Evolutionary conservation across 208 protist species (phyloP).

Genomic region (Crithidia sp.): DNA sequence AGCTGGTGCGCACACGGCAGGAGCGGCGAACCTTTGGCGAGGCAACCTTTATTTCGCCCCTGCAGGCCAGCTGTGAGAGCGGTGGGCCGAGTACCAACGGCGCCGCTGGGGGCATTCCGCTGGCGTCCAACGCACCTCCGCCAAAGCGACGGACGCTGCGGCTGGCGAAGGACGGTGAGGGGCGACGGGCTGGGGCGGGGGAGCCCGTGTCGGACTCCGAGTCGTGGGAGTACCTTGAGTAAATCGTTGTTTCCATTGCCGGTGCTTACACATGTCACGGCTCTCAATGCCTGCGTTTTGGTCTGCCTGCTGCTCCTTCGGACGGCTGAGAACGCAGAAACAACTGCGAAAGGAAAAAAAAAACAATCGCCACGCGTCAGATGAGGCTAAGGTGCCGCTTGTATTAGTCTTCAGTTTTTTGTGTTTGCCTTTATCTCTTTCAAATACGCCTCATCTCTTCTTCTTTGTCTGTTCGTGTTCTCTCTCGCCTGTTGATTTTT

Average conservation of each 20-base stretch:
- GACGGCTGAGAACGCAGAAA: no score
- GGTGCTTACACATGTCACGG: no score
- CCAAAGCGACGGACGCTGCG: conserved; percentile 4
- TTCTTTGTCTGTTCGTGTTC: not conserved
- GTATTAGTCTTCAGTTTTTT: not conserved
- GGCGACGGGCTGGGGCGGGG: not conserved
- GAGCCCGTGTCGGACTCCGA: conserved; percentile 21
- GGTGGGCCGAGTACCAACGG: conserved; percentile 1
- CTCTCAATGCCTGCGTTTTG: no score
- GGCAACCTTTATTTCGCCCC: conserved; percentile 28
- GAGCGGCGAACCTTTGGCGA: conserved; percentile 17
- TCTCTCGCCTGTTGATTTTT: not conserved
- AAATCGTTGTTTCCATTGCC: not conserved
- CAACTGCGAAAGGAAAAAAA: no score
- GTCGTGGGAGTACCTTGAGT: conserved; percentile 42
- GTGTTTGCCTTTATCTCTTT: not conserved
- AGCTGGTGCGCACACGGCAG: conserved; percentile 11
- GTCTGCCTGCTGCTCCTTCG: no score
- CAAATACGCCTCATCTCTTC: not conserved
- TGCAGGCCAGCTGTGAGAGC: conserved; percentile 4
- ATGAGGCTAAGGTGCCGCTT: no score
- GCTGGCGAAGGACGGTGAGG: not conserved
- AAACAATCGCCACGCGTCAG: no score
- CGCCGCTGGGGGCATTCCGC: not conserved
- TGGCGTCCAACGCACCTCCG: not conserved